These are phyloP conservation scores for Backusella morwellensis DNA, from an alignment of 192 early-diverging fungal genomes.

Conservation along the genomic window DNA sequence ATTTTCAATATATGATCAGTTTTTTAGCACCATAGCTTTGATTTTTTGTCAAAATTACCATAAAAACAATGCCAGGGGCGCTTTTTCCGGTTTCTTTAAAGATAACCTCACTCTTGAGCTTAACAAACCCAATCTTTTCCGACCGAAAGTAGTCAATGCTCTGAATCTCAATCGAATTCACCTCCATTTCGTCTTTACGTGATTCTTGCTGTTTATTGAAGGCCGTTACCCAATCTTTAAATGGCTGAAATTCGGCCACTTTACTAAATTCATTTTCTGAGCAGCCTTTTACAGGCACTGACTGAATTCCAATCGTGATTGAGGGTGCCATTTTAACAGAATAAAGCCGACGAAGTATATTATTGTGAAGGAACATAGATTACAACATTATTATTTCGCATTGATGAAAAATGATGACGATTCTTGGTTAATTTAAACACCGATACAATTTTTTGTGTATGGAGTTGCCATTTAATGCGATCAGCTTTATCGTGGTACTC, in stretches of 20 bases:
- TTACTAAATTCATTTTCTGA: constrained; percentile 19
- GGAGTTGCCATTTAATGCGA: no score
- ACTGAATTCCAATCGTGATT: constrained; percentile 18
- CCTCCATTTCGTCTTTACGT: constrained; percentile 30
- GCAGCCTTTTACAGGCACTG: constrained; percentile 18
- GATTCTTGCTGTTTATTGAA: constrained; percentile 39
- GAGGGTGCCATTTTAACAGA: constrained; percentile 9
- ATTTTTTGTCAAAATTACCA: constrained; percentile 39
- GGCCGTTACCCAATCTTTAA: constrained; percentile 52
- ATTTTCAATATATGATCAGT: background rate
- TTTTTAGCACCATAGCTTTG: background rate
- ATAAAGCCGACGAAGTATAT: background rate
- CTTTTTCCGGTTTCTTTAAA: constrained; percentile 45
- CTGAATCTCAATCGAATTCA: constrained; percentile 60
- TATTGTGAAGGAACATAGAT: background rate
- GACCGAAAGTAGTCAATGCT: constrained; percentile 71
- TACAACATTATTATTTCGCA: background rate
- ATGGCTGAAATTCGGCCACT: constrained; percentile 54
- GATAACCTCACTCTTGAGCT: constrained; percentile 59
- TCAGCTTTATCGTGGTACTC: background rate
- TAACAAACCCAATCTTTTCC: constrained; percentile 70
- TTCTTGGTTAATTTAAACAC: background rate
- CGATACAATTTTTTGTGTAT: background rate
- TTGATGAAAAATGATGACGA: background rate
- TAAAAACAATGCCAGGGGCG: constrained; percentile 77